Base-by-base conservation (phyloP, 768 basidiomycete genomes). In the Naganishia antarctica region DNA sequence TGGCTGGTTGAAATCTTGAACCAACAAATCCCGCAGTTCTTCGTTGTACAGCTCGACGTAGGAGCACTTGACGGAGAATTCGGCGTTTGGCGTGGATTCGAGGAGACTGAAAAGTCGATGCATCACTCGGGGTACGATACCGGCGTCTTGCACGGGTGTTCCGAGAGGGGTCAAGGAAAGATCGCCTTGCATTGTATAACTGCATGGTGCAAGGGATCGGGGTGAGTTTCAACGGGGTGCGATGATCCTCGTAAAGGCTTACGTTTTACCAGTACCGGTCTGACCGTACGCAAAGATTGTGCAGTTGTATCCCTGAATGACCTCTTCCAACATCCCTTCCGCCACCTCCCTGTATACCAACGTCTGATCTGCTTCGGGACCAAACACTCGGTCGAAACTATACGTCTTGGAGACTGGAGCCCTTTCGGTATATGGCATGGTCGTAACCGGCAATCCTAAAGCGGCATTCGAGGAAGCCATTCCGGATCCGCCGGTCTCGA, bases 261-360 rank as follows among this genome's bases (percentile, higher is more conserved):
- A 96, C 91, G 96, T 98, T 80, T 99, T 99, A 23, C 96, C 96
- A 0, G 96, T 97, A 0, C 96, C 96, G 0, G 96, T 98, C 77
- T 98, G 96, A 1, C 96, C 96, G 74, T 99, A 99, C 4, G 93
- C 93, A 78, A 98, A 97, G 23, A 99, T 81, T 0, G 91, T 94
- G 74, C 94, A 98, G 73, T 98, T 98, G 81, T 96, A 99, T 5
- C 96, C 96, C 76, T 84, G 81, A 41, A 97, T 79, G n/a, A 97
- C 93, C 75, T 99, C 90, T 49, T 90, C 86, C 57, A 99, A 81
- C 83, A 97, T 89, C 0, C 91, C 91, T 67, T 84, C 83, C 44
- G 97, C 94, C 43, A 97, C 94, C 59, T 96, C 88, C 62, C 90
- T 85, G 76, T 94, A 99, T 12, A 99, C 83, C 83, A 90, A 84